Conservation (phyloP, 192 early-diverging fungal species). For the Coemansia sp. region DNA sequence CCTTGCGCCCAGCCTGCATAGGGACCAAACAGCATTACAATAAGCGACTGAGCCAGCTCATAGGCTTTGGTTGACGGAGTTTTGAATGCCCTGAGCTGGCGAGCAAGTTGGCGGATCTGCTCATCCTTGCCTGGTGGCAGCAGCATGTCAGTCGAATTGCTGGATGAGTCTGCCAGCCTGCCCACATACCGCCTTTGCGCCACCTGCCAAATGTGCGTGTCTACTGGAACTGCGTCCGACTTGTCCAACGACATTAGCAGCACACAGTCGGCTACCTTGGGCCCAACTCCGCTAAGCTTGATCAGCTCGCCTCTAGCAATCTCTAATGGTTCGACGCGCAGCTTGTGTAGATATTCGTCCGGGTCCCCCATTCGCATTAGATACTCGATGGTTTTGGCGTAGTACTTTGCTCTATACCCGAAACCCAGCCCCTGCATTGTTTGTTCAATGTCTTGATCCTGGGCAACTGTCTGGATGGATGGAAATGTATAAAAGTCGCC, state of each 20-base stretch:
- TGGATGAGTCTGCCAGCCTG: neutral
- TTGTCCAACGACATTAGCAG: constrained; percentile 91
- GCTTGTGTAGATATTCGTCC: constrained; percentile 57
- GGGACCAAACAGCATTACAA: constrained; percentile 71
- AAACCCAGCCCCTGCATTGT: constrained; percentile 75
- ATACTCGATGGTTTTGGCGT: constrained; percentile 62
- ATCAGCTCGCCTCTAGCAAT: constrained; percentile 57
- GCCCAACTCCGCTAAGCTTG: constrained; percentile 78
- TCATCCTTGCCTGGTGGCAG: constrained; percentile 8
- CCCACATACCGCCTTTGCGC: constrained; percentile 74
- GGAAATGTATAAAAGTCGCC: constrained; percentile 69
- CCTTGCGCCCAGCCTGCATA: constrained; percentile 81
- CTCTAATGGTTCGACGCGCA: constrained; percentile 59
- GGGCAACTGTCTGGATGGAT: constrained; percentile 49
- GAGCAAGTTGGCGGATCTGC: constrained; percentile 4
- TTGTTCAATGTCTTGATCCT: constrained; percentile 55
- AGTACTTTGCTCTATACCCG: constrained; percentile 94
- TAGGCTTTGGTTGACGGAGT: constrained; percentile 67
- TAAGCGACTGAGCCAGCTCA: constrained; percentile 62
- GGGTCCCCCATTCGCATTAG: constrained; percentile 51
- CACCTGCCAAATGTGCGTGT: constrained; percentile 97
- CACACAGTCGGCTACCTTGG: constrained; percentile 97
- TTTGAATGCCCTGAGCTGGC: constrained; percentile 50
- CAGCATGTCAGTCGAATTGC: neutral
- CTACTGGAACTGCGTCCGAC: constrained; percentile 72